Evolutionary conservation across 2,329 filamentous ascomycete genomes (phyloP).

Genomic region (Ceratocystis destructans): DNA sequence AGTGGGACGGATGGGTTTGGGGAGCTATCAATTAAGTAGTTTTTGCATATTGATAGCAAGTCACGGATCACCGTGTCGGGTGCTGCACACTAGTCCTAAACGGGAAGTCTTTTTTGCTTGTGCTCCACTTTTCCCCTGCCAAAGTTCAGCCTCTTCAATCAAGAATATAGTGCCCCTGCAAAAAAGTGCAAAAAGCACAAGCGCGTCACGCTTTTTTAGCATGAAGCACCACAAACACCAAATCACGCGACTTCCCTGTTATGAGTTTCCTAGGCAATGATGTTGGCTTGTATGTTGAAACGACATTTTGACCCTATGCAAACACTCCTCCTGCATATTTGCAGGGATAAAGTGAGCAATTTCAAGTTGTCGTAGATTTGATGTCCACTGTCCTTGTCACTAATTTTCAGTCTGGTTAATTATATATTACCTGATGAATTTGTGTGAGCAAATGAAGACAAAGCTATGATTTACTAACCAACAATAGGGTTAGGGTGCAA

Average conservation of each 20-base stretch:
- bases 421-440: neutral
- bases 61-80: constrained; percentile 35
- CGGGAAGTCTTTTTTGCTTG: constrained; percentile 22
- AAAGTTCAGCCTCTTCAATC: constrained; percentile 13
- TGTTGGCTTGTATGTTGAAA: neutral
- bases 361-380: neutral
- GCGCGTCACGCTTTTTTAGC: neutral
- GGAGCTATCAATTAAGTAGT: constrained; percentile 40
- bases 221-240: neutral
- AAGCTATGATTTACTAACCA: neutral
- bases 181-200: neutral
- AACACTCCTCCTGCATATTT: constrained; percentile 10
- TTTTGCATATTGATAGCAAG: constrained; percentile 35
- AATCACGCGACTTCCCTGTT: neutral
- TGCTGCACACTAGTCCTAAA: constrained; percentile 21
- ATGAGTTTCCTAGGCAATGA: constrained; percentile 4
- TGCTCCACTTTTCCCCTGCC: constrained; percentile 14
- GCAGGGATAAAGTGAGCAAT: constrained; percentile 6
- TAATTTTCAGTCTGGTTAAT: neutral
- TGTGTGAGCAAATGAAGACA: neutral
- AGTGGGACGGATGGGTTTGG: neutral
- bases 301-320: neutral
- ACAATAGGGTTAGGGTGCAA: constrained; percentile 13
- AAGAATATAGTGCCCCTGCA: constrained; percentile 8
- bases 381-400: constrained; percentile 6